Evolutionary conservation across 768 basidiomycete species (phyloP), one percentile per base, ranked within the genome.

Genomic region (Calvatia gigantea): DNA sequence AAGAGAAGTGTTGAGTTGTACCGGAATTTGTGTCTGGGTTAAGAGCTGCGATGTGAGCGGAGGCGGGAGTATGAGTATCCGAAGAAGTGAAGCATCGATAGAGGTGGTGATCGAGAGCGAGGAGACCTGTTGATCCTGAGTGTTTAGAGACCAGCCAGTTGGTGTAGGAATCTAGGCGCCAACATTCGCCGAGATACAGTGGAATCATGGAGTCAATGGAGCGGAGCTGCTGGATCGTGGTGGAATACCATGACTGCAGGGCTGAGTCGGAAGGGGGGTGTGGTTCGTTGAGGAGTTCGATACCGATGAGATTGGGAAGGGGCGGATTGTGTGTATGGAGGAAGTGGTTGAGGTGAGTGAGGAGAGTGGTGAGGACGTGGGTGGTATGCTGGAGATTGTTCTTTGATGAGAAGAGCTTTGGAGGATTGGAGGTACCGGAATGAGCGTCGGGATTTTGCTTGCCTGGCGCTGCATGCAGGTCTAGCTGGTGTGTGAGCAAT

Each of bases 81-180:
- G 70, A 70, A 0, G 66, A 58, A 0, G 87, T 88, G 67, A 91
- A 91, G 67, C 89, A 91, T 23, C 91, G 81, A 64, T 93, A 94
- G 19, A 93, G 77, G 64, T 93, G 91, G 60, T 91, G 88, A 66
- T 94, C 91, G 37, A 92, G 72, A 12, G 86, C 82, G 17, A 84
- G 72, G 27, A 82, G 80, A 27, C 54, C 64, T 37, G 51, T 52
- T 9, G 54, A 61, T 8, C 60, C 47, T 7, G 43, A 67, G 43
- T 59, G 69, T 5, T 71, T 64, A 21, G 68, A 19, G 4, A 60
- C 68, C 62, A 84, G 71, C 62, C 79, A 88, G 7, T 75, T 70
- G 14, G 84, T 75, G 60, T 89, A 92, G 51, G 79, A 71, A 25
- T 84, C 79, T 1, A 83, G 76, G 63, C 81, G 75, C 91, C 91